Percentiles rank a stretch among this genome's conserved stretches.
phyloP scores from a whole-genome alignment of 768 basidiomycete genomes.

The Phylloporus arenicola region DNA sequence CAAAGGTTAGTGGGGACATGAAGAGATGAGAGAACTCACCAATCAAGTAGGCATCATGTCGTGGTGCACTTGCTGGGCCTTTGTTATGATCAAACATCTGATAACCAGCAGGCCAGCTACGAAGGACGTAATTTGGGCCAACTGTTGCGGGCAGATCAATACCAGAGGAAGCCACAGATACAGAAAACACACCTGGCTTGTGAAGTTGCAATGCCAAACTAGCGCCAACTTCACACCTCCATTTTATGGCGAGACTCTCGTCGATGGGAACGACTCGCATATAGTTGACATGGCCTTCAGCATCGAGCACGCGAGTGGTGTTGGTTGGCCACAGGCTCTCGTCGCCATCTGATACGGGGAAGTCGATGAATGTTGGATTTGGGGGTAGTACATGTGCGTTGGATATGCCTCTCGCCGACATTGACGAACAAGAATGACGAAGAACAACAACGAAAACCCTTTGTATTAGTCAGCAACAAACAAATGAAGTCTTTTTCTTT shows the following conservation, averaged over 20 bases:
- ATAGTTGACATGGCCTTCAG: conserved; percentile 65
- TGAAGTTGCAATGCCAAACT: conserved; percentile 41
- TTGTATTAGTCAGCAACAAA: not conserved
- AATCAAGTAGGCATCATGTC: conserved; percentile 75
- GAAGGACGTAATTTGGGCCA: conserved; percentile 54
- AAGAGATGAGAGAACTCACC: conserved; percentile 39
- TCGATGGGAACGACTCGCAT: conserved; percentile 53
- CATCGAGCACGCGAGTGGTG: conserved; percentile 47
- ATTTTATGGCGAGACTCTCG: conserved; percentile 49
- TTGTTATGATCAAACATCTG: conserved; percentile 72
- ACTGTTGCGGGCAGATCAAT: conserved; percentile 27
- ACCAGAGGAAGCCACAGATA: not conserved
- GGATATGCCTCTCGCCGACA: conserved; percentile 19
- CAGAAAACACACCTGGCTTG: conserved; percentile 42
- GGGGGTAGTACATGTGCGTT: conserved; percentile 36
- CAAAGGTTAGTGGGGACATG: not conserved
- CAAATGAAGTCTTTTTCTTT: conserved; percentile 3
- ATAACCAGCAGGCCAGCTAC: conserved; percentile 63
- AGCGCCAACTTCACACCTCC: conserved; percentile 45
- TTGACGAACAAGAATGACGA: conserved; percentile 8
- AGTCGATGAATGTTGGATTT: conserved; percentile 53
- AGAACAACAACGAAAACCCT: not conserved
- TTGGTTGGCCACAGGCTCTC: conserved; percentile 50
- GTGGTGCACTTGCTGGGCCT: conserved; percentile 45
- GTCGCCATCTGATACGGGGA: conserved; percentile 59